Evolutionary conservation across 495 filamentous ascomycete genomes (phyloP).

Genomic region (Penicillium alfredii): DNA sequence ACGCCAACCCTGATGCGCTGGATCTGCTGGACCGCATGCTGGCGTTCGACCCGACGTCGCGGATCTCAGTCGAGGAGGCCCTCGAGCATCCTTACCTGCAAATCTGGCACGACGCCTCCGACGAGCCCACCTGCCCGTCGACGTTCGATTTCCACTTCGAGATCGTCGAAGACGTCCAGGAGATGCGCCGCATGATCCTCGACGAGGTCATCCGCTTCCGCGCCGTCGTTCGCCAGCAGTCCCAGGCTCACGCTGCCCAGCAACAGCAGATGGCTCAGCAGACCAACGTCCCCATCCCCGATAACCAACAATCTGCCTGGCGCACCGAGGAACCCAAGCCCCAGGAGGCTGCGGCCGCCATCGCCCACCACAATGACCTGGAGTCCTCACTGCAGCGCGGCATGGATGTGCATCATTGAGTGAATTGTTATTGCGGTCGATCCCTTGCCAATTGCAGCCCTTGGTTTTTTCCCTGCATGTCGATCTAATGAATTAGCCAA

Average conservation of each 20-base stretch:
- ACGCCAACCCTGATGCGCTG: slow-evolving; percentile 92
- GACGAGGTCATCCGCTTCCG: slow-evolving; percentile 86
- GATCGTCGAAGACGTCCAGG: slow-evolving; percentile 80
- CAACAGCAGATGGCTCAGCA: slow-evolving; percentile 38
- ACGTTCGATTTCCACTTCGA: slow-evolving; percentile 99
- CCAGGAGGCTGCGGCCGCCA: slow-evolving; percentile 62
- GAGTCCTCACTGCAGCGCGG: slow-evolving; percentile 83
- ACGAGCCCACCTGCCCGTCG: slow-evolving; percentile 86
- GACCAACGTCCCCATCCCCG: slow-evolving; percentile 67
- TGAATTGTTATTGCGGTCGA: background rate
- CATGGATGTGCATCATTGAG: slow-evolving; percentile 52
- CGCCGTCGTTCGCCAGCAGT: slow-evolving; percentile 61
- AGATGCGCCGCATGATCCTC: slow-evolving; percentile 97
- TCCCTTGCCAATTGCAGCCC: background rate
- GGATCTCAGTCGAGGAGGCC: slow-evolving; percentile 88
- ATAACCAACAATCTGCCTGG: slow-evolving; percentile 61
- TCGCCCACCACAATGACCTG: slow-evolving; percentile 51
- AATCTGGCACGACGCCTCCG: slow-evolving; percentile 97
- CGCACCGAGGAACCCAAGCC: slow-evolving; percentile 80
- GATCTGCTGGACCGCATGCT: slow-evolving; percentile 95
- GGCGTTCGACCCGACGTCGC: slow-evolving; percentile 86
- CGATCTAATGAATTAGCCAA: slow-evolving; percentile 25
- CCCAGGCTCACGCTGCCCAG: slow-evolving; percentile 39
- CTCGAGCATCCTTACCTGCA: slow-evolving; percentile 92
- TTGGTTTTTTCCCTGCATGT: slow-evolving; percentile 13